Conservation (phyloP, 2,329 filamentous ascomycete species). For the Monilinia aucupariae region DNA sequence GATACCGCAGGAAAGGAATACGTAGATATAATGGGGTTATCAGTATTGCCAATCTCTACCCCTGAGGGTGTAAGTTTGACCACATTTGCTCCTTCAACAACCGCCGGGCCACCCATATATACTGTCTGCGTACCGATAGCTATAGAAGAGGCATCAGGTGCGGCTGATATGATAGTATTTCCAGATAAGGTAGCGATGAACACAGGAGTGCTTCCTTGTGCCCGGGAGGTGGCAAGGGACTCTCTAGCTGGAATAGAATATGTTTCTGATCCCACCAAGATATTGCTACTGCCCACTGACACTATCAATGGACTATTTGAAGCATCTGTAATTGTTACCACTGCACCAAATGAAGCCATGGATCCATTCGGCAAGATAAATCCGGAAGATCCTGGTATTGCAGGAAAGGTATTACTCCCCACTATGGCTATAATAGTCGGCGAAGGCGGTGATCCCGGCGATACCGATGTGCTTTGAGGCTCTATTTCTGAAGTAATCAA, state of each 20-base stretch:
- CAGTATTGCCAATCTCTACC: no score
- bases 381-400: conserved; percentile 19
- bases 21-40: no score
- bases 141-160: no score
- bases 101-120: no score
- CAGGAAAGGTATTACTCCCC: conserved; percentile 17
- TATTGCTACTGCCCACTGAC: conserved; percentile 15
- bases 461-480: conserved; percentile 4
- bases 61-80: no score
- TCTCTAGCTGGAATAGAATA: conserved; percentile 12
- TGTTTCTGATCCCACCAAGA: conserved; percentile 5
- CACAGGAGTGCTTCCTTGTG: no score
- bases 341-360: conserved; percentile 15
- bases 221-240: not conserved
- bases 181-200: no score
- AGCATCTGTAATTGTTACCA: conserved; percentile 11
- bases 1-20: not conserved
- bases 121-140: no score
- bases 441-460: conserved; percentile 6
- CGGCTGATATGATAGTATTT: no score
- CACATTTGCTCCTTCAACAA: no score
- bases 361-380: conserved; percentile 20
- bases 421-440: conserved; percentile 16
- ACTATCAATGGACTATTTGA: conserved; percentile 9
- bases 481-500: not conserved